Percentiles rank a stretch among this genome's conserved stretches.
Conservation (phyloP, 768 basidiomycete species). For the Sporobolomyces roseus region DNA sequence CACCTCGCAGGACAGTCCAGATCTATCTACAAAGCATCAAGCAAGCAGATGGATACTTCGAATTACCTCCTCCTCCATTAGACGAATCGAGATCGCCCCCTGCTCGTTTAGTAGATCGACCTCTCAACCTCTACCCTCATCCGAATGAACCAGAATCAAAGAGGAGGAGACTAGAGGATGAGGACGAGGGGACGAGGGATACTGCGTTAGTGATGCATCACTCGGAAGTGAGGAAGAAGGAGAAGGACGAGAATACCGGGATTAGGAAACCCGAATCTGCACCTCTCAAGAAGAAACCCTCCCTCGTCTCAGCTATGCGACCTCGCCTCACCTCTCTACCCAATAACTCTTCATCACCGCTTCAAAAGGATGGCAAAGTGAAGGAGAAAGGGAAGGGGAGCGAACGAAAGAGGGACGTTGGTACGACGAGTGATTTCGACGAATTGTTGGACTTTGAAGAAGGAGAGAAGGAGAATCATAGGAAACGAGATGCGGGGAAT, state of each 20-base stretch:
- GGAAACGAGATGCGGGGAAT: not conserved
- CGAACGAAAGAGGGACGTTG: not conserved
- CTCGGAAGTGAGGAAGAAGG: not conserved
- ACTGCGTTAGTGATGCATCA: constrained; percentile 32
- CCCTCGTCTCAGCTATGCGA: constrained; percentile 26
- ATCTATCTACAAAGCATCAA: constrained; percentile 6
- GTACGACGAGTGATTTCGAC: no score
- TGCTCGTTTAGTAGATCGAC: no score
- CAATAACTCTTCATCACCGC: not conserved
- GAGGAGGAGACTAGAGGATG: not conserved
- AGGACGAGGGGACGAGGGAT: constrained; percentile 4
- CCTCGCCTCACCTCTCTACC: not conserved
- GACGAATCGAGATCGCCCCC: not conserved
- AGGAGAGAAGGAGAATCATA: not conserved
- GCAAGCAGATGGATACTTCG: not conserved
- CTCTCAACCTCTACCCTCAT: not conserved
- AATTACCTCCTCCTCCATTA: not conserved
- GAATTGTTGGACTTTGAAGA: not conserved
- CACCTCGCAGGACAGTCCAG: constrained; percentile 5
- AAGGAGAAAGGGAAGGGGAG: not conserved
- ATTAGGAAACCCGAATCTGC: not conserved
- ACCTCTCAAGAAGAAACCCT: constrained; percentile 7
- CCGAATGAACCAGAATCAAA: not conserved
- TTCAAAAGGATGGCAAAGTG: not conserved
- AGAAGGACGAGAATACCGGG: not conserved